Evolutionary conservation across 2,329 filamentous ascomycete species (phyloP).

Genomic region (Botrytis fragariae): DNA sequence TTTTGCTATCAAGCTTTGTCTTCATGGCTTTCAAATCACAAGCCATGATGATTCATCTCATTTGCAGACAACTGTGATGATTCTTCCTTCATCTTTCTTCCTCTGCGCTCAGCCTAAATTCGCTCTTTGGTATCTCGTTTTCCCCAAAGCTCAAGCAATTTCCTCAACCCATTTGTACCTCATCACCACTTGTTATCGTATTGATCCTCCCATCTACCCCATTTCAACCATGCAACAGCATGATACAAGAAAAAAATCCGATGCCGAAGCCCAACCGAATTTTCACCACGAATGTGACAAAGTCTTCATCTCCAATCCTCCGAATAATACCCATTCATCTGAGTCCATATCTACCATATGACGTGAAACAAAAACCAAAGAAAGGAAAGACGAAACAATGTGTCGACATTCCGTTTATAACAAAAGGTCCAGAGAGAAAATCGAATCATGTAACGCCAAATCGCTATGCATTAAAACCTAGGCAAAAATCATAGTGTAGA

Average conservation of each 20-base stretch:
- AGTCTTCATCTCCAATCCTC: background rate
- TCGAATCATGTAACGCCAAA: constrained; percentile 10
- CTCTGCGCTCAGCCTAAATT: background rate
- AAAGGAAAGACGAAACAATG: background rate
- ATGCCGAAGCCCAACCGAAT: background rate
- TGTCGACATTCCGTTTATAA: background rate
- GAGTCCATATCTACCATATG: constrained; percentile 5
- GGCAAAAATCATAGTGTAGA: constrained; percentile 3
- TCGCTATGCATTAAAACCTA: constrained; percentile 16
- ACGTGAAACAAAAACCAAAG: background rate
- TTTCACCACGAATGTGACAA: background rate
- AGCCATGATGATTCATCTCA: background rate
- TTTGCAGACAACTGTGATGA: background rate
- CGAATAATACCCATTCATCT: background rate
- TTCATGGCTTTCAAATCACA: background rate
- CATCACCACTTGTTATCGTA: background rate
- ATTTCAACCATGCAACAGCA: constrained; percentile 2
- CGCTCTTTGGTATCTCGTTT: background rate
- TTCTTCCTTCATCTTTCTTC: background rate
- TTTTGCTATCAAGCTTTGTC: background rate
- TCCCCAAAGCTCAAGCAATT: background rate
- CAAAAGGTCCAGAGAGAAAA: background rate
- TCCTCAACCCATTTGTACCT: background rate
- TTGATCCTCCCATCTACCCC: background rate
- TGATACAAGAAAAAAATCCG: constrained; percentile 1